A percentile compares a stretch with the other conserved stretches of the same genome.
phyloP scores from a whole-genome alignment of 306 rosid genomes.

The Biancaea sappan region DNA sequence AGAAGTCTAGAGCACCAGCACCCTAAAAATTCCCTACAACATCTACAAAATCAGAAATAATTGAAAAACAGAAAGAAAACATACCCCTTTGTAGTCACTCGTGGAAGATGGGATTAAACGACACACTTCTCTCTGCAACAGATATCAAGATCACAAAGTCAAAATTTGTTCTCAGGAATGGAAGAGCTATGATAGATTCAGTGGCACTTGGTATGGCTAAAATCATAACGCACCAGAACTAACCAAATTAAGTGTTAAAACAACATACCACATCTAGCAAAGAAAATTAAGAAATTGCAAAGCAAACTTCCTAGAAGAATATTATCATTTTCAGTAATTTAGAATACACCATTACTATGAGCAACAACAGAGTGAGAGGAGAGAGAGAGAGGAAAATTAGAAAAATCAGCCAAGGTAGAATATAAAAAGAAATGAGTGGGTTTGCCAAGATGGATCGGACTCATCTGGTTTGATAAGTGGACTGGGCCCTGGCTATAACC shows the following conservation, averaged over 20 bases:
- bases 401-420: background rate
- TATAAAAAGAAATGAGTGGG: background rate
- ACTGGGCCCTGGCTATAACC: background rate
- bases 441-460: background rate
- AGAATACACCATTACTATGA: background rate
- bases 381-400: background rate
- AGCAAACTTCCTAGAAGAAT: background rate
- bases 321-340: background rate
- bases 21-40: background rate
- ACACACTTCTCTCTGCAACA: constrained; percentile 89
- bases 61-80: constrained; percentile 33
- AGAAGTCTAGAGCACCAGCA: background rate
- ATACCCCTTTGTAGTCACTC: constrained; percentile 73
- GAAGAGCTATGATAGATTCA: background rate
- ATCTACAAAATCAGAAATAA: constrained; percentile 24
- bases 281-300: background rate
- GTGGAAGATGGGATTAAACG: constrained; percentile 77
- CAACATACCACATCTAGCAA: background rate
- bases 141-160: constrained; percentile 29
- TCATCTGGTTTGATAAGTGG: background rate
- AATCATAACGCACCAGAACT: background rate
- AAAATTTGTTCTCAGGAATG: constrained; percentile 14
- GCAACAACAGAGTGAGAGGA: background rate
- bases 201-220: constrained; percentile 1
- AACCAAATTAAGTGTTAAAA: background rate